These are phyloP conservation scores for Henckelia pumila DNA, from an alignment of 257 asterid species.

Conservation along the genomic window DNA sequence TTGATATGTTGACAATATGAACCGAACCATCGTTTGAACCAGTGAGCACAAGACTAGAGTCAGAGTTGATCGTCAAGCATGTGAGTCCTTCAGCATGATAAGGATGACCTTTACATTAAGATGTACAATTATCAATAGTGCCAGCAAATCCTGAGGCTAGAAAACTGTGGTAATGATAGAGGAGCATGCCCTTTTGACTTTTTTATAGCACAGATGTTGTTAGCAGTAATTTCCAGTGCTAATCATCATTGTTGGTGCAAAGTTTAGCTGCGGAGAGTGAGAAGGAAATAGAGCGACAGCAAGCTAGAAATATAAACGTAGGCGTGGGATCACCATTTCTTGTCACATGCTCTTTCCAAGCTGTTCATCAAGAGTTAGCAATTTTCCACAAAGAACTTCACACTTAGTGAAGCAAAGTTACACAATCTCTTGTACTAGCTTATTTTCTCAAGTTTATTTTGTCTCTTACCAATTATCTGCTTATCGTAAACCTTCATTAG, in stretches of 20 bases:
- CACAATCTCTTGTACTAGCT: not conserved
- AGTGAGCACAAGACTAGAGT: constrained; percentile 73
- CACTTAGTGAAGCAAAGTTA: not conserved
- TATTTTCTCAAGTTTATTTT: no score
- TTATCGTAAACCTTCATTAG: not conserved
- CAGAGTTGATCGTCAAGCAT: constrained; percentile 73
- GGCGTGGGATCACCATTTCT: no score
- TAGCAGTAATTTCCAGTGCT: not conserved
- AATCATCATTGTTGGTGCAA: not conserved
- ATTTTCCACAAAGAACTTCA: not conserved
- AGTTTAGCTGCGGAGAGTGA: not conserved
- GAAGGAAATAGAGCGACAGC: not conserved
- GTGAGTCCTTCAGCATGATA: constrained; percentile 84
- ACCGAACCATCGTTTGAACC: constrained; percentile 78
- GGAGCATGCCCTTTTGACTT: no score
- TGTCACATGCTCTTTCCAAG: not conserved
- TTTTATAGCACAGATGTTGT: no score
- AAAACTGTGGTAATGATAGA: not conserved
- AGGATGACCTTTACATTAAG: constrained; percentile 53
- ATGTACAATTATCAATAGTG: constrained; percentile 13
- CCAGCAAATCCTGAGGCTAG: constrained; percentile 8
- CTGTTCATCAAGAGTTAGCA: not conserved
- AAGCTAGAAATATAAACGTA: not conserved
- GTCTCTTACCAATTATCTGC: not conserved
- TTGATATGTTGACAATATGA: constrained; percentile 69